Conservation (phyloP, 2,329 filamentous ascomycete genomes). For the Onygena corvina region DNA sequence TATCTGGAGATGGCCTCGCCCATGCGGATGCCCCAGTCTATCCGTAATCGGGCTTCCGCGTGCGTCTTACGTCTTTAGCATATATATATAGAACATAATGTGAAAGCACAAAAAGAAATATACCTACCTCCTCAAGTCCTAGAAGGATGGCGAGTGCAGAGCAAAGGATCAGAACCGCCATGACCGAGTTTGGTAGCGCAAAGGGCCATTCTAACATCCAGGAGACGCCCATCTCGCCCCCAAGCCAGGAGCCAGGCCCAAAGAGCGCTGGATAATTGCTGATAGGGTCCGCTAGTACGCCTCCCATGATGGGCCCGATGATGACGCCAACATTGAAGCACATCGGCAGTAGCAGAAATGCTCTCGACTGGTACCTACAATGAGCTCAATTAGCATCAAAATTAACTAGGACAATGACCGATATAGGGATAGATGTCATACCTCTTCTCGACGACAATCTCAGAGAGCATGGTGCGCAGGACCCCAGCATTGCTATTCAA, state of each 20-base stretch:
- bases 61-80: constrained; percentile 22
- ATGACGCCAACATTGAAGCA: constrained; percentile 57
- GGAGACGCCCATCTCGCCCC: constrained; percentile 45
- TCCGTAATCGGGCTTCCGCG: constrained; percentile 28
- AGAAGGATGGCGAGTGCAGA: constrained; percentile 48
- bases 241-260: constrained; percentile 46
- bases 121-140: constrained; percentile 51
- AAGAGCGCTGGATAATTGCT: constrained; percentile 52
- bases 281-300: constrained; percentile 55
- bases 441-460: constrained; percentile 60
- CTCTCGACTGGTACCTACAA: constrained; percentile 38
- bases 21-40: constrained; percentile 32
- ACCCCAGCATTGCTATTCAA: constrained; percentile 64
- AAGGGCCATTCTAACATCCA: constrained; percentile 58
- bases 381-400: constrained; percentile 17
- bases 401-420: constrained; percentile 8
- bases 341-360: constrained; percentile 52
- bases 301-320: constrained; percentile 50
- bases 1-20: constrained; percentile 26
- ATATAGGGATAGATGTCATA: too few relatives aligned
- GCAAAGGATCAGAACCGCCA: constrained; percentile 46
- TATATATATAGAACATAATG: neutral
- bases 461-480: constrained; percentile 61
- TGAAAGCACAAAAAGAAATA: neutral
- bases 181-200: constrained; percentile 57